Evolutionary conservation across 208 protist genomes (phyloP), one percentile per base, ranked within the genome.

Genomic region (Crithidia brevicula): DNA sequence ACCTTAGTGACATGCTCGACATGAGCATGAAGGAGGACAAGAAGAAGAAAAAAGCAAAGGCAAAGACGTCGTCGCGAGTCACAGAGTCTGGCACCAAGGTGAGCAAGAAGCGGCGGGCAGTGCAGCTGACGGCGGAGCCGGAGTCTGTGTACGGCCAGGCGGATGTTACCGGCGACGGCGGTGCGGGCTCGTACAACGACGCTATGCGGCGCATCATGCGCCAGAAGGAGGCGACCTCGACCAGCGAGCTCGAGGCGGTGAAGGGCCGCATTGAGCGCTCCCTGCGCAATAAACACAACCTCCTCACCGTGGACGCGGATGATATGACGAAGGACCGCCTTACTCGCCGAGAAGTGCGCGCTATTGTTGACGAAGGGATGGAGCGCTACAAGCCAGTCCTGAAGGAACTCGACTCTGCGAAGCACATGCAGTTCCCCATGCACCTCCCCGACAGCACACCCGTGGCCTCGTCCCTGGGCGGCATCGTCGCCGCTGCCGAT

Each of bases 1-100:
- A 96, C 62, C 77, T 96, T 28, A 90, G 77, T 40, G 91, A 94
- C 54, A 93, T 94, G 88, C 77, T 96, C n/a, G 86, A 92, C 59
- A 59, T 67, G 40, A 89, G 61, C 33, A 27, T 86, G 20, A 72
- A 74, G 28, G 73, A 82, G 42, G 87, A 90, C 40, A 85, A 83
- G 56, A 79, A 81, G 27, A 85, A 73, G 46, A 84, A 86, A 61
- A 53, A 58, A 27, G 49, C 77, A 4, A 84, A 85, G 28, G 61
- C 70, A n/a, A 81, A 87, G 42, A 82, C 69, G 18, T 61, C 74
- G 23, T 72, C 70, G 18, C 28, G 71, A n/a, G 52, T 72, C 28
- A 78, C 65, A 15, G 78, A 81, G 66, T 59, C 76, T 10, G 77
- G 63, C n/a, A 40, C 43, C 3, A 66, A 74, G 16, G 66, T 87